A percentile compares a stretch with the other conserved stretches of the same genome.
These are phyloP conservation scores for Apiotrichum domesticum DNA, from an alignment of 1,284 basidiomycete genomes.

Conservation along the genomic window DNA sequence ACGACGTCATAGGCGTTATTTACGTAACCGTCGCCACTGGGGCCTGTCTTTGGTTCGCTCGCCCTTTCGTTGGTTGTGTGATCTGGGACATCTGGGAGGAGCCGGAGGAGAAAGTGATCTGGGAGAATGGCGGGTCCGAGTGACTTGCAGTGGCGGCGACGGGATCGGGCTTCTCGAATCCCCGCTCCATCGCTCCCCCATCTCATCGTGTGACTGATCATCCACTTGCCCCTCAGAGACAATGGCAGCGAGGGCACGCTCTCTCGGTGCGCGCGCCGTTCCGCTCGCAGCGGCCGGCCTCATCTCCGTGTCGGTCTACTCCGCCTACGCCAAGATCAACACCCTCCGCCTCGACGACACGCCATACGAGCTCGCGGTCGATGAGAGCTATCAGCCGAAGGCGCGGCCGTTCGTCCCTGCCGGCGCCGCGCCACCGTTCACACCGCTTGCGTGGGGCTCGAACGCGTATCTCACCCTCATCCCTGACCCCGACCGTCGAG, in stretches of 20 bases:
- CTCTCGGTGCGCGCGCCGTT: constrained; percentile 10
- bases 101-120: too few relatives aligned
- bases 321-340: constrained; percentile 3
- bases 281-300: constrained; percentile 6
- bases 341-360: constrained; percentile 10
- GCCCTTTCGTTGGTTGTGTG: too few relatives aligned
- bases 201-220: not conserved
- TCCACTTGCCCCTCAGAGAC: not conserved
- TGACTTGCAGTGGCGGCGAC: too few relatives aligned
- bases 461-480: constrained; percentile 34
- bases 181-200: not conserved
- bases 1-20: too few relatives aligned
- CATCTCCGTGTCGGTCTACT: not conserved
- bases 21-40: too few relatives aligned
- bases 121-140: too few relatives aligned
- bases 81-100: too few relatives aligned
- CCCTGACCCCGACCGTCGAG: constrained; percentile 23
- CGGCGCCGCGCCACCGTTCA: constrained; percentile 20
- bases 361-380: not conserved
- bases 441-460: constrained; percentile 40
- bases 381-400: not conserved
- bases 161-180: too few relatives aligned
- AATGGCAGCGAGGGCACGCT: not conserved
- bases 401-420: not conserved
- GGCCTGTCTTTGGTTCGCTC: too few relatives aligned